Conservation (phyloP, 805 yeast genomes). For the Wickerhamiella parazyma region DNA sequence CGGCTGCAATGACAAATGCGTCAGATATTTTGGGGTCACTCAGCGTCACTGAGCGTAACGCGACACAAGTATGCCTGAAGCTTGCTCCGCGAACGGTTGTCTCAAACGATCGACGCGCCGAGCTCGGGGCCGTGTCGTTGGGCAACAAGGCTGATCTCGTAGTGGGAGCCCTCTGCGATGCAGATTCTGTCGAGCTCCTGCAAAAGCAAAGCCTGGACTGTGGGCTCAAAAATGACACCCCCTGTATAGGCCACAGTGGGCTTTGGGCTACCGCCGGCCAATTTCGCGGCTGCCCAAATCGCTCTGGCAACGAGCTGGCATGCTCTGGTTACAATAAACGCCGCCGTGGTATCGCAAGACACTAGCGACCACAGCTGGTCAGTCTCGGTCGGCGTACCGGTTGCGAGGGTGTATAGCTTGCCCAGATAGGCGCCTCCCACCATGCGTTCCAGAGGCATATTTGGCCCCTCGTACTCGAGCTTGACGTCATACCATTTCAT, state of each 20-base stretch:
- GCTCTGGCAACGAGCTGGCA: constrained; percentile 15
- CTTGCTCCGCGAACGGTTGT: too few relatives aligned
- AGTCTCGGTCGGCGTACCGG: not conserved
- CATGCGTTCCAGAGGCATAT: constrained; percentile 6
- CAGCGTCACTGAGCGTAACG: too few relatives aligned
- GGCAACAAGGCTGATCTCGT: constrained; percentile 11
- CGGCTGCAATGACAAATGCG: not conserved
- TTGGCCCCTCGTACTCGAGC: not conserved
- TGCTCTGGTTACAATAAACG: constrained; percentile 14
- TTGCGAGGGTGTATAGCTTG: not conserved
- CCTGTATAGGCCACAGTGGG: constrained; percentile 17
- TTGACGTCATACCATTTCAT: not conserved
- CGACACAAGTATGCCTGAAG: too few relatives aligned
- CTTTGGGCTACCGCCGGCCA: not conserved
- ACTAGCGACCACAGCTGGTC: not conserved
- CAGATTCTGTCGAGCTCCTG: constrained; percentile 3
- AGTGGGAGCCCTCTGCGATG: too few relatives aligned
- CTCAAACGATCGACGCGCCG: constrained; percentile 14
- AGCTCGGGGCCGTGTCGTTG: constrained; percentile 17
- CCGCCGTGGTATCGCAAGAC: not conserved
- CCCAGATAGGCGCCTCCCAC: constrained; percentile 7
- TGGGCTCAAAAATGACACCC: constrained; percentile 17
- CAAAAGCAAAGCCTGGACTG: constrained; percentile 10
- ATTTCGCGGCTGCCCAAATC: constrained; percentile 11
- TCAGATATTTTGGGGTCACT: not conserved